These are phyloP conservation scores for Boletus tylopilopsis DNA, from an alignment of 768 basidiomycete genomes.

Conservation along the genomic window DNA sequence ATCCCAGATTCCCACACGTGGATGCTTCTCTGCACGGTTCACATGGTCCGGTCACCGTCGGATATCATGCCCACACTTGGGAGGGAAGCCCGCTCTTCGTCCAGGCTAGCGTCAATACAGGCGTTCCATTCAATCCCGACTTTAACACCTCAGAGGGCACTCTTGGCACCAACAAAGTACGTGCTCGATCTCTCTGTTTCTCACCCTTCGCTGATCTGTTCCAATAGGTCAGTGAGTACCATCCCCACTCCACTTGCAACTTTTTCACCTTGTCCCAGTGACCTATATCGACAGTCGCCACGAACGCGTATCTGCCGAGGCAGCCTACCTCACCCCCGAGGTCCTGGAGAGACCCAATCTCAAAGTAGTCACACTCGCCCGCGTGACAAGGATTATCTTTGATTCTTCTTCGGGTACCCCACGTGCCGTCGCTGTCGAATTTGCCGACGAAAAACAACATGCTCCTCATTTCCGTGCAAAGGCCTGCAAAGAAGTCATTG, in stretches of 20 bases:
- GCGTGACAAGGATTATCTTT: constrained; percentile 57
- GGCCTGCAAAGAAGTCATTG: constrained; percentile 56
- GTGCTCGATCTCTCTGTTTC: constrained; percentile 10
- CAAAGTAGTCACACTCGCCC: constrained; percentile 52
- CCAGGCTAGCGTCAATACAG: constrained; percentile 45
- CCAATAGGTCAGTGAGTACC: constrained; percentile 41
- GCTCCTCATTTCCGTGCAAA: constrained; percentile 37
- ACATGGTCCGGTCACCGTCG: constrained; percentile 55
- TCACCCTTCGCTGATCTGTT: neutral
- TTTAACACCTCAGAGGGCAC: constrained; percentile 57
- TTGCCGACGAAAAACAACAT: constrained; percentile 33
- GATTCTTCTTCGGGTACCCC: constrained; percentile 37
- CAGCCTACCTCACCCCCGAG: constrained; percentile 61
- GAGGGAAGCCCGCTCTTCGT: constrained; percentile 49
- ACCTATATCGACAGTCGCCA: constrained; percentile 56
- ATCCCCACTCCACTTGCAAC: neutral
- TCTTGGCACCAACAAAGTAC: constrained; percentile 57
- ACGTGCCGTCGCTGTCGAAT: constrained; percentile 62
- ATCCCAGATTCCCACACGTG: constrained; percentile 48
- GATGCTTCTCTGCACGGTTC: constrained; percentile 44
- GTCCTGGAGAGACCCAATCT: constrained; percentile 66
- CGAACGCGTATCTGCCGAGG: constrained; percentile 58
- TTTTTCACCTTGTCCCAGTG: constrained; percentile 41
- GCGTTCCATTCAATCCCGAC: constrained; percentile 51
- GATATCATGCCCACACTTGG: constrained; percentile 51